These are phyloP conservation scores for Periconia digitata DNA, from an alignment of 2,329 filamentous ascomycete species.

Conservation along the genomic window DNA sequence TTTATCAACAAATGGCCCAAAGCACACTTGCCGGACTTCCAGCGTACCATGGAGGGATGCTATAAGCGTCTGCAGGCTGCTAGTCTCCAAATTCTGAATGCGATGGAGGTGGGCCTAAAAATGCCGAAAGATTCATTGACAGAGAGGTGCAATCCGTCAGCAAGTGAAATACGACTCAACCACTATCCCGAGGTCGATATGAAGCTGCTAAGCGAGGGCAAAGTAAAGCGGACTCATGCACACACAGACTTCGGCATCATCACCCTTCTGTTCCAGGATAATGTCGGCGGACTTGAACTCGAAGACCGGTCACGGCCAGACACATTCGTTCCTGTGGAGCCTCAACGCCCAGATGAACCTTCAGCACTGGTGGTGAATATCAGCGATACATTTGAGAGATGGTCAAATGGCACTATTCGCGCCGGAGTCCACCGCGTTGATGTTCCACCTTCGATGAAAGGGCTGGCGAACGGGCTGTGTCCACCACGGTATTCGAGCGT, in stretches of 20 bases:
- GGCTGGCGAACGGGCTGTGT: not conserved
- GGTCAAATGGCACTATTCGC: slow-evolving; percentile 41
- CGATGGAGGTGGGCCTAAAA: slow-evolving; percentile 11
- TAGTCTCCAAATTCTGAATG: slow-evolving; percentile 8
- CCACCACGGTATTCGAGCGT: slow-evolving; percentile 1
- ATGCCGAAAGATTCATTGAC: slow-evolving; percentile 3
- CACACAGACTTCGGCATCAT: slow-evolving; percentile 28
- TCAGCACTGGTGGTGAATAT: slow-evolving; percentile 45
- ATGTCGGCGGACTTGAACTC: slow-evolving; percentile 34
- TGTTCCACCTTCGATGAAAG: not conserved
- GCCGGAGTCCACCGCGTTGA: slow-evolving; percentile 41
- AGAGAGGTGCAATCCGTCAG: slow-evolving; percentile 2
- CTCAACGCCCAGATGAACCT: not conserved
- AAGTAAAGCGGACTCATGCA: slow-evolving; percentile 9
- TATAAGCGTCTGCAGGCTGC: slow-evolving; percentile 10
- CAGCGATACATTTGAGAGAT: slow-evolving; percentile 44
- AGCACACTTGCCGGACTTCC: slow-evolving; percentile 14
- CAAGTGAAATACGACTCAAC: slow-evolving; percentile 17
- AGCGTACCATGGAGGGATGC: slow-evolving; percentile 13
- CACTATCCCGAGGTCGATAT: slow-evolving; percentile 16
- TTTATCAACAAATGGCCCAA: slow-evolving; percentile 7
- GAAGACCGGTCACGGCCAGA: slow-evolving; percentile 24
- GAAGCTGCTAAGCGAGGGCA: slow-evolving; percentile 4
- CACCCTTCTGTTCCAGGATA: slow-evolving; percentile 38
- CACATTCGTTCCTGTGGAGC: slow-evolving; percentile 5